Percentiles rank a stretch among this genome's conserved stretches.
Conservation (phyloP, 805 yeast genomes). For the Candida silvicultrix region DNA sequence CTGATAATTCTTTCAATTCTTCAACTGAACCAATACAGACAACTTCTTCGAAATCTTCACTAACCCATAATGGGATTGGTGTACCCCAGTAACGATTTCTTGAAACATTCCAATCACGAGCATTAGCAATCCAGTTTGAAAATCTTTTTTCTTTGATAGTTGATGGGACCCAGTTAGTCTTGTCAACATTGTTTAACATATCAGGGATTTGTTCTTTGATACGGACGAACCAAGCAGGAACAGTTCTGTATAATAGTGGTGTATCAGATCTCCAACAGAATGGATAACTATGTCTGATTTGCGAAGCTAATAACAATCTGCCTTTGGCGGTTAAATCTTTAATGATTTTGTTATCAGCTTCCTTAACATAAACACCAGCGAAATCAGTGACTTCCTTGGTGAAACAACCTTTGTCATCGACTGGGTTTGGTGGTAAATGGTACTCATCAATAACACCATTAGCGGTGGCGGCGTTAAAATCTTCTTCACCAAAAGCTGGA, state of each 20-base stretch:
- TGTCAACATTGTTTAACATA: conserved; percentile 78
- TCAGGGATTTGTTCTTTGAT: conserved; percentile 82
- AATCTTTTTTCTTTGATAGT: conserved; percentile 91
- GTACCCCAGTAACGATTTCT: conserved; percentile 99
- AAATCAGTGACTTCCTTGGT: conserved; percentile 68
- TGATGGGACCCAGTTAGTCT: conserved; percentile 92
- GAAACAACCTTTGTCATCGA: conserved; percentile 88
- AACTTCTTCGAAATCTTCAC: conserved; percentile 87
- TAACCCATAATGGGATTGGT: conserved; percentile 96
- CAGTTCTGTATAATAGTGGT: conserved; percentile 91
- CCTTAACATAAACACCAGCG: conserved; percentile 85
- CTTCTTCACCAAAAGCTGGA: conserved; percentile 99
- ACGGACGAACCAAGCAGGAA: conserved; percentile 98
- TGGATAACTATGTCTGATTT: conserved; percentile 93
- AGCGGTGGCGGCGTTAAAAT: conserved; percentile 75
- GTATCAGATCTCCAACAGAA: conserved; percentile 99
- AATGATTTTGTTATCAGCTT: conserved; percentile 89
- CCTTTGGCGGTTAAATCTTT: conserved; percentile 77
- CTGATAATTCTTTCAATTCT: conserved; percentile 81
- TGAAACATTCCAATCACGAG: conserved; percentile 98
- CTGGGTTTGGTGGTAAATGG: conserved; percentile 82
- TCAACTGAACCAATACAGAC: conserved; percentile 90
- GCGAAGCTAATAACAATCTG: conserved; percentile 66
- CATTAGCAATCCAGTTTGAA: conserved; percentile 96
- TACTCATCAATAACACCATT: conserved; percentile 71